These are phyloP conservation scores for Sanghuangporus sanghuang DNA, from an alignment of 1,284 basidiomycete genomes.

Conservation along the genomic window DNA sequence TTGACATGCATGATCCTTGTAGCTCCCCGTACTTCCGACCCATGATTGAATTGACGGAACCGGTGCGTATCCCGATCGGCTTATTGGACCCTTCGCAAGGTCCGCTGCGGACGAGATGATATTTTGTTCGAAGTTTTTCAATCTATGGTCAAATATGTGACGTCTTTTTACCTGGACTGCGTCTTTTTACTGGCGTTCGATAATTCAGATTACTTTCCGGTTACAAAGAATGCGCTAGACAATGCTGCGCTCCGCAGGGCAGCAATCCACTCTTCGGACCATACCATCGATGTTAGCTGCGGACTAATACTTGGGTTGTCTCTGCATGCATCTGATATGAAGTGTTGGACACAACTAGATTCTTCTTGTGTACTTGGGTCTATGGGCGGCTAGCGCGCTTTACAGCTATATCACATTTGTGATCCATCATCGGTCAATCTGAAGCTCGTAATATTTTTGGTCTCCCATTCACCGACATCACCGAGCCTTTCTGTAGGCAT, in stretches of 20 bases:
- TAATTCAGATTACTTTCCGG: not conserved
- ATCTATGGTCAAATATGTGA: too few species aligned
- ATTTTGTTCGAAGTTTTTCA: too few species aligned
- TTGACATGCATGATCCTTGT: not conserved
- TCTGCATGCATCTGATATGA: not conserved
- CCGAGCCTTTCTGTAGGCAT: not conserved
- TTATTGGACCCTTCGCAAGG: too few species aligned
- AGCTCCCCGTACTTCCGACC: too few species aligned
- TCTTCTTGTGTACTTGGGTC: not conserved
- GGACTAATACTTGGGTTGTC: not conserved
- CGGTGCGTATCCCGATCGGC: too few species aligned
- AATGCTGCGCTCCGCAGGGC: not conserved
- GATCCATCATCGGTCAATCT: too few species aligned
- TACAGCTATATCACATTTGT: too few species aligned
- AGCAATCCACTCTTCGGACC: not conserved
- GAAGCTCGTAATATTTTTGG: not conserved
- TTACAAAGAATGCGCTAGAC: not conserved
- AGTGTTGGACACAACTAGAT: not conserved
- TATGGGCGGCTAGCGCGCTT: not conserved
- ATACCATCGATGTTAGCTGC: not conserved
- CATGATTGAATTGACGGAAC: too few species aligned
- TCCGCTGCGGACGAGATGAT: too few species aligned
- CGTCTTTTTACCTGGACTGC: too few species aligned
- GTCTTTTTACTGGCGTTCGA: too few species aligned
- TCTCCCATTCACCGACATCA: not conserved